phyloP scores from a whole-genome alignment of 2,329 filamentous ascomycete species.

The Bisporella sp. region DNA sequence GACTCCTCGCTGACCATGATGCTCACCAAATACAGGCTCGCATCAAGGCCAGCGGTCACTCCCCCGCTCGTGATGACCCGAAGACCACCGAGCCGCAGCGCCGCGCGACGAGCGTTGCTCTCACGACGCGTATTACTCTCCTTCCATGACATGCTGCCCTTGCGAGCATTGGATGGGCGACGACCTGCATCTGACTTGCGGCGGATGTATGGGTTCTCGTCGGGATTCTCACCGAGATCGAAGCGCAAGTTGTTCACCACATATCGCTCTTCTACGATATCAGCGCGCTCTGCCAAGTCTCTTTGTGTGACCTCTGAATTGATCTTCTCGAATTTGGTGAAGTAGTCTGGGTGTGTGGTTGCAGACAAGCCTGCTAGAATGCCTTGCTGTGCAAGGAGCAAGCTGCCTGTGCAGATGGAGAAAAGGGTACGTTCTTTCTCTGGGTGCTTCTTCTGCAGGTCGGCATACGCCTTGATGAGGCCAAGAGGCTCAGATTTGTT shows the following conservation, averaged over 20 bases:
- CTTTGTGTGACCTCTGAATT: slow-evolving; percentile 67
- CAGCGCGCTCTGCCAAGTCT: slow-evolving; percentile 68
- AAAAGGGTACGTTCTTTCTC: slow-evolving; percentile 74
- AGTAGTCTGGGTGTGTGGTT: slow-evolving; percentile 59
- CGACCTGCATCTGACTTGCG: slow-evolving; percentile 63
- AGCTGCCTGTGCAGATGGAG: slow-evolving; percentile 65
- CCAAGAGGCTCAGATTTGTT: slow-evolving; percentile 60
- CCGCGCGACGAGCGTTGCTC: slow-evolving; percentile 71
- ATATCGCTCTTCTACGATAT: slow-evolving; percentile 78
- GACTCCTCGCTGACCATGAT: slow-evolving; percentile 72
- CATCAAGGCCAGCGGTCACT: slow-evolving; percentile 74
- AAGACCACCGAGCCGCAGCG: slow-evolving; percentile 49
- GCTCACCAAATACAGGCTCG: slow-evolving; percentile 76
- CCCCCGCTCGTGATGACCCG: slow-evolving; percentile 76
- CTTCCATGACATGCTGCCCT: slow-evolving; percentile 79
- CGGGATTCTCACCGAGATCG: slow-evolving; percentile 64
- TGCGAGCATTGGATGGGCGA: slow-evolving; percentile 58
- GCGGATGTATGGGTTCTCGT: slow-evolving; percentile 78
- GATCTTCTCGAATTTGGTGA: slow-evolving; percentile 74
- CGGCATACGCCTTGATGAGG: slow-evolving; percentile 69
- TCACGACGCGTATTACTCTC: slow-evolving; percentile 68
- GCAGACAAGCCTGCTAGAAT: neutral
- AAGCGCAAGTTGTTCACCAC: slow-evolving; percentile 90
- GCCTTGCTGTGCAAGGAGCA: neutral
- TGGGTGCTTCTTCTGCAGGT: slow-evolving; percentile 74